A percentile compares a stretch with the other conserved stretches of the same genome.
Evolutionary conservation across 2,329 filamentous ascomycete genomes (phyloP).

Genomic region (Aspergillus viridinutans): DNA sequence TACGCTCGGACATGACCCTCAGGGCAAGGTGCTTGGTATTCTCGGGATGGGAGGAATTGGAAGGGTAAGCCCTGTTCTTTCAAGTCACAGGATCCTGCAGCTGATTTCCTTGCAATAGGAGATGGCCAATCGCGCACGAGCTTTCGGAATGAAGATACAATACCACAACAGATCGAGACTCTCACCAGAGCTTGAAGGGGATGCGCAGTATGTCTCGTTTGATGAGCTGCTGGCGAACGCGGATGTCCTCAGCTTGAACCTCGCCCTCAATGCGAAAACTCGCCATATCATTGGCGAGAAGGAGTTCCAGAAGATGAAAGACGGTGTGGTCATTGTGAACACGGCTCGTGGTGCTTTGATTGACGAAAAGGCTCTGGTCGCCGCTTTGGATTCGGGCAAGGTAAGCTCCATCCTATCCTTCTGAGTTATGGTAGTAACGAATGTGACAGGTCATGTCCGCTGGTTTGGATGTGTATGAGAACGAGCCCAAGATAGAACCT

Average conservation of each 20-base stretch:
- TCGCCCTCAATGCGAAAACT: conserved; percentile 42
- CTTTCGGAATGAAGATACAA: conserved; percentile 46
- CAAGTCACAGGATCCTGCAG: neutral
- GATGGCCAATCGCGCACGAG: conserved; percentile 42
- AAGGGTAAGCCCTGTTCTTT: conserved; percentile 29
- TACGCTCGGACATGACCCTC: conserved; percentile 43
- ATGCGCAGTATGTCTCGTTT: conserved; percentile 43
- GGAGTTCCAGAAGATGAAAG: conserved; percentile 45
- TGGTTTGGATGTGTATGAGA: conserved; percentile 46
- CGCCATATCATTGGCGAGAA: conserved; percentile 44
- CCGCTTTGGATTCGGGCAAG: conserved; percentile 43
- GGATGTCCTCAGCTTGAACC: conserved; percentile 46
- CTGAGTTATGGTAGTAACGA: neutral
- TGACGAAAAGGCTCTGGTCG: conserved; percentile 45
- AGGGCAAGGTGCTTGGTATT: conserved; percentile 44
- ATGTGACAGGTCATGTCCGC: conserved; percentile 36
- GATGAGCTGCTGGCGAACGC: conserved; percentile 44
- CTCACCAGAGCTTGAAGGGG: conserved; percentile 37
- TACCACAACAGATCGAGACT: conserved; percentile 46
- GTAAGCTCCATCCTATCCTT: conserved; percentile 17
- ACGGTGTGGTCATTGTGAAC: conserved; percentile 43
- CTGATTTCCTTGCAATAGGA: conserved; percentile 29
- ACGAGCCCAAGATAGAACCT: conserved; percentile 45
- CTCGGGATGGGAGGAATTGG: conserved; percentile 48
- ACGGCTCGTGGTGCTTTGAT: conserved; percentile 44